Conservation (phyloP, 495 filamentous ascomycete species). For the Filosporella fistucella region DNA sequence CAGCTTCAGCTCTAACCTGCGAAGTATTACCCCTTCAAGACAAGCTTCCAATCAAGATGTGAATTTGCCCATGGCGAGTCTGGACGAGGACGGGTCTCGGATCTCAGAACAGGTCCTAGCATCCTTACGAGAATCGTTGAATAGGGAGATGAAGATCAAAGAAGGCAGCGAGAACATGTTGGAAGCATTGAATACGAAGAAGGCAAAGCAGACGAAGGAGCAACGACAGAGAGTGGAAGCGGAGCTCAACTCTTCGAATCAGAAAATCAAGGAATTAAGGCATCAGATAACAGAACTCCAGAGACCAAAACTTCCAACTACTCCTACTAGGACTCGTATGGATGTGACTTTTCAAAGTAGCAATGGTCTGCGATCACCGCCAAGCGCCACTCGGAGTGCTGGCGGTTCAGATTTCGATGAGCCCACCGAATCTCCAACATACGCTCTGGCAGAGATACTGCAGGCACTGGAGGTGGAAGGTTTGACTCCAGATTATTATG, state of each 20-base stretch:
- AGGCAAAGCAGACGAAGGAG: conserved; percentile 90
- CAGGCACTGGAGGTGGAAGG: conserved; percentile 82
- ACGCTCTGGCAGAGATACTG: conserved; percentile 80
- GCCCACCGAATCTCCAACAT: conserved; percentile 74
- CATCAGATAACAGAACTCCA: conserved; percentile 70
- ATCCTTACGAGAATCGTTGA: conserved; percentile 73
- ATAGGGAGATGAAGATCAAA: conserved; percentile 95
- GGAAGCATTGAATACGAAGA: conserved; percentile 90
- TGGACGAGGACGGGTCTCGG: conserved; percentile 59
- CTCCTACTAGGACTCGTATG: conserved; percentile 63
- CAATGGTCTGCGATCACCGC: conserved; percentile 61
- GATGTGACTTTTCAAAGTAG: conserved; percentile 61
- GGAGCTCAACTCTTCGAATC: conserved; percentile 87
- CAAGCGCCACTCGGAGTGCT: conserved; percentile 49
- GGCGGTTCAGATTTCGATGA: conserved; percentile 56
- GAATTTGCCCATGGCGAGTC: conserved; percentile 34
- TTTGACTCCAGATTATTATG: conserved; percentile 91
- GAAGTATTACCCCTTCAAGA: conserved; percentile 62
- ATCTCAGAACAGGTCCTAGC: conserved; percentile 69
- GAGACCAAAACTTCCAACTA: conserved; percentile 60
- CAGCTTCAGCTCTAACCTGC: conserved; percentile 89
- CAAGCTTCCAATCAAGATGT: conserved; percentile 65
- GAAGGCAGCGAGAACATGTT: conserved; percentile 95
- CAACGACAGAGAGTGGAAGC: conserved; percentile 83
- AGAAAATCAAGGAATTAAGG: conserved; percentile 78